Evolutionary conservation across 768 basidiomycete species (phyloP).

Genomic region (Amanita polypyramis): DNA sequence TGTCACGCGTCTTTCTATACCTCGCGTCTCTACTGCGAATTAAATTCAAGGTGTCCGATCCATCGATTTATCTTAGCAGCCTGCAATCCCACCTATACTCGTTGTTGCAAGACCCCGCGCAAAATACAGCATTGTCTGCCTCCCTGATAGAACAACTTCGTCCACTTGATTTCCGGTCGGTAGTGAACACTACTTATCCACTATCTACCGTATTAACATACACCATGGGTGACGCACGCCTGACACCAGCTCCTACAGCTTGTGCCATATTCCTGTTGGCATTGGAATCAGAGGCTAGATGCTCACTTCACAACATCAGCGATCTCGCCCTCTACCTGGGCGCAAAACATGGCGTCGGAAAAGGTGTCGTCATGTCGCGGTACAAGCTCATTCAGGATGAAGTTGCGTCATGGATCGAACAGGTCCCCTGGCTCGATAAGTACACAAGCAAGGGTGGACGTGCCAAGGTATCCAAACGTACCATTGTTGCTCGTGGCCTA

Average conservation of each 20-base stretch:
- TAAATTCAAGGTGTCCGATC: slow-evolving; percentile 43
- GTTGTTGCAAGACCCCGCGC: slow-evolving; percentile 21
- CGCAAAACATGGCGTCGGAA: slow-evolving; percentile 35
- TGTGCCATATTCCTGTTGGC: slow-evolving; percentile 63
- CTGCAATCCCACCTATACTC: slow-evolving; percentile 44
- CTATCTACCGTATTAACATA: slow-evolving; percentile 34
- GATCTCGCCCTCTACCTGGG: slow-evolving; percentile 52
- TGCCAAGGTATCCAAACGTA: slow-evolving; percentile 52
- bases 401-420: slow-evolving; percentile 45
- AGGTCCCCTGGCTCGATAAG: slow-evolving; percentile 67
- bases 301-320: slow-evolving; percentile 39
- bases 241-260: slow-evolving; percentile 38
- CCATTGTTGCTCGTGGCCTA: slow-evolving; percentile 54
- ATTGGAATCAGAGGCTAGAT: slow-evolving; percentile 54
- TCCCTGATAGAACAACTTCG: slow-evolving; percentile 28
- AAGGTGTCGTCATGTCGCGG: slow-evolving; percentile 51
- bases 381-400: slow-evolving; percentile 59
- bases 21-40: slow-evolving; percentile 44
- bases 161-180: slow-evolving; percentile 28
- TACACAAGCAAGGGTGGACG: slow-evolving; percentile 40
- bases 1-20: slow-evolving; percentile 46
- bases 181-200: slow-evolving; percentile 33
- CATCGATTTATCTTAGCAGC: slow-evolving; percentile 45
- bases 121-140: slow-evolving; percentile 20
- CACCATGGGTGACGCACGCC: slow-evolving; percentile 23